These are phyloP conservation scores for Phytophthora capsici DNA, from an alignment of 352 stramenopile species.

Conservation along the genomic window DNA sequence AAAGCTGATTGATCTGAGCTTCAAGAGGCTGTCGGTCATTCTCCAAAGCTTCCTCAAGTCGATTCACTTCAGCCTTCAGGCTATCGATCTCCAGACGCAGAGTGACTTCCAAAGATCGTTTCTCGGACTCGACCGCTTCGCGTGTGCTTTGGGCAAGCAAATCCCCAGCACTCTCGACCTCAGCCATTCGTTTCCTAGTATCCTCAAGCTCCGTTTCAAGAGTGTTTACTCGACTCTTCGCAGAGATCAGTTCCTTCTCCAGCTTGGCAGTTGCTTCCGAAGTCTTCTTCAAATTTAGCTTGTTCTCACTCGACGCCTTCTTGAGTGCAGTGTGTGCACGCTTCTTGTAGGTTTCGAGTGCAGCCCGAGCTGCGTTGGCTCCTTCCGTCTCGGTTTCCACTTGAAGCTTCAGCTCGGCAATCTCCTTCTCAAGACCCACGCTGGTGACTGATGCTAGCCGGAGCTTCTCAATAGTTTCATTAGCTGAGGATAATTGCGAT, in stretches of 20 bases:
- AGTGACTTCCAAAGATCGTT: constrained; percentile 25
- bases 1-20: constrained; percentile 45
- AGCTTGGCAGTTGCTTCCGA: constrained; percentile 49
- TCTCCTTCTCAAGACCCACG: constrained; percentile 23
- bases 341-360: constrained; percentile 86
- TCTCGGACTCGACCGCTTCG: constrained; percentile 41
- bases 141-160: constrained; percentile 23
- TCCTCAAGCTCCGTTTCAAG: constrained; percentile 49
- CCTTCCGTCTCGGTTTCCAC: constrained; percentile 60
- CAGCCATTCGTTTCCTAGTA: constrained; percentile 29
- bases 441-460: constrained; percentile 17
- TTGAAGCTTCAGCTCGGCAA: constrained; percentile 39
- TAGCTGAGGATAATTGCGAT: constrained; percentile 40
- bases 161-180: constrained; percentile 29
- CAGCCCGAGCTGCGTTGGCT: constrained; percentile 49
- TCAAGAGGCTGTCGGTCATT: constrained; percentile 40
- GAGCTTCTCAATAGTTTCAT: constrained; percentile 44
- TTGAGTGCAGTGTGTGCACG: constrained; percentile 77
- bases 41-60: constrained; percentile 32
- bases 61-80: constrained; percentile 43
- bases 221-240: constrained; percentile 42
- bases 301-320: constrained; percentile 74
- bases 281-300: constrained; percentile 62
- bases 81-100: constrained; percentile 40
- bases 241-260: constrained; percentile 48